Base-by-base conservation (phyloP, 306 rosid species). In the Citrullus mucosospermus region DNA sequence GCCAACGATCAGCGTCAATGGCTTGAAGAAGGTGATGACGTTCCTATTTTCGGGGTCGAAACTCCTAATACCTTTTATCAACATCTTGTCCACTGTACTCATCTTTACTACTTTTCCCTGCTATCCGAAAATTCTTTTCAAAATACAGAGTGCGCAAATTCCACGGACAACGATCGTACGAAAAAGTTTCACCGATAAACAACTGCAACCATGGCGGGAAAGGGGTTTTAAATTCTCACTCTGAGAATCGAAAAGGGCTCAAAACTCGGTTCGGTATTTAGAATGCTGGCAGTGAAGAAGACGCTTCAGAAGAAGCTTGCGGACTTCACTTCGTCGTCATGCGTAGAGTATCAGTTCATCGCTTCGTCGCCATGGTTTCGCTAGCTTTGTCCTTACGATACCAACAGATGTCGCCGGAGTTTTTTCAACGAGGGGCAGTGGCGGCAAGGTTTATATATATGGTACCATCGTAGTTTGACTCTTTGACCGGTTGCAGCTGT, bases 81-180 rank as follows among this genome's bases (percentile, higher is more conserved):
- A 70, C 98, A 94, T 94, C 86, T 94, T 94, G 77, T 94, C 98
- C 18, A 94, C 96, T 6, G 98, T 94, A 74, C 98, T 94, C 98
- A 94, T 94, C 68, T 87, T 85, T 28, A 14, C 43, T 14, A 6
- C 60, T 72, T 16, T 71, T 25, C 28, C 0, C 43, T 57, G 28
- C 70, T 56, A 44, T 58, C 61, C 36, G 28, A 58, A 28, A 22
- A 20, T 43, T 68, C 63, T 34, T 69, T 9, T 10, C 54, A 44
- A 69, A 18, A 39, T 20, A 41, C 11, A 44, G 55, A 69, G 56
- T 39, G 13, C 8, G 36, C 28, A 11, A 39, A 39, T n/a, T 34
- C 5, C 43, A 14, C 70, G n/a, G 17, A 18, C 15, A 39, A 39
- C 6, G 14, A 66, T 66, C 9, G 18, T 6, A 6, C 62, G 6